Percentiles rank a stretch among this genome's conserved stretches.
Evolutionary conservation across 169 alveolate genomes (phyloP).

Genomic region (Cryptosporidium sp.): DNA sequence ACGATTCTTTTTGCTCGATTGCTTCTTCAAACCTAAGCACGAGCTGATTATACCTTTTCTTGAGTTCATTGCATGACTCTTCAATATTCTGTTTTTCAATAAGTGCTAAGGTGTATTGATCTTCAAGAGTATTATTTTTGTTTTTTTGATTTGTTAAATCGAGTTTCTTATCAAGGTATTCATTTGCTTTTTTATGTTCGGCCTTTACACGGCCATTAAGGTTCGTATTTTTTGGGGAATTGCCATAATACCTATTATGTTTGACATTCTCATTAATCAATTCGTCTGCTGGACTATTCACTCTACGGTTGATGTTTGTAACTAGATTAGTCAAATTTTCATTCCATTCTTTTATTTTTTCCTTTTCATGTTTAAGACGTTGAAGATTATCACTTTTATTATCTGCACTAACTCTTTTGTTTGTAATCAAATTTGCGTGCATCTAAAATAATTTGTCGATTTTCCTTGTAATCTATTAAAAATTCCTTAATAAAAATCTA

Average conservation of each 20-base stretch:
- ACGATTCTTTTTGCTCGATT: slow-evolving; percentile 62
- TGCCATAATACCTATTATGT: not conserved
- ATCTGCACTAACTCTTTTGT: not conserved
- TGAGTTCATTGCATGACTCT: slow-evolving; percentile 51
- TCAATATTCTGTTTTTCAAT: slow-evolving; percentile 63
- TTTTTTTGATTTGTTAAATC: not conserved
- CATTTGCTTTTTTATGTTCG: slow-evolving; percentile 2
- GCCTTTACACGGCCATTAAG: not conserved
- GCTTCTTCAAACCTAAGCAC: slow-evolving; percentile 62
- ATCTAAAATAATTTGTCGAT: not conserved
- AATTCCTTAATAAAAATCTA: slow-evolving; percentile 25
- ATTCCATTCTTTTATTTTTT: slow-evolving; percentile 71
- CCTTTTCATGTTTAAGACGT: slow-evolving; percentile 37
- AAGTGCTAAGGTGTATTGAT: slow-evolving; percentile 38
- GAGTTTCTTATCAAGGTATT: not conserved
- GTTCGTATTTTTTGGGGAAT: not conserved
- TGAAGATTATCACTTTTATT: slow-evolving; percentile 16
- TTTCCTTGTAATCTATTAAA: not conserved
- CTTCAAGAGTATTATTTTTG: slow-evolving; percentile 19
- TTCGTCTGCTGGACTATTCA: not conserved
- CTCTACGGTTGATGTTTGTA: slow-evolving; percentile 1
- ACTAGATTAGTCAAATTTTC: slow-evolving; percentile 63
- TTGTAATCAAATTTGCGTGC: slow-evolving; percentile 1
- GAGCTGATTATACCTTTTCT: slow-evolving; percentile 62
- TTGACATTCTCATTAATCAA: not conserved